Base-by-base conservation (phyloP, 371 early-diverging fungal genomes). In the Rhizopus microsporus region DNA sequence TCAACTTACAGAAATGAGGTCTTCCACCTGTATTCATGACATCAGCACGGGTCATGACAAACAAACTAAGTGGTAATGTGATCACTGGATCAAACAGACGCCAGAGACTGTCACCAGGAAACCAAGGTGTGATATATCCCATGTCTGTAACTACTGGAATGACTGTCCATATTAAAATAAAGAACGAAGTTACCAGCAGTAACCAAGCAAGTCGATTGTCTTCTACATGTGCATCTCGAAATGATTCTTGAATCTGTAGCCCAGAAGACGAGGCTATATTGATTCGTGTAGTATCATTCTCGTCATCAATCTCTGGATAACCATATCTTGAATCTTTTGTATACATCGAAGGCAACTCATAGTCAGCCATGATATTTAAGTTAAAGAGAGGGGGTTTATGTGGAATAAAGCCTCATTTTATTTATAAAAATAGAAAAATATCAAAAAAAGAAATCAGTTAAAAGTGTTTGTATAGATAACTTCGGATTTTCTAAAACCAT, bases 401-500 rank as follows among this genome's bases (percentile, higher is more conserved):
- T 9, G 17, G 15, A 15, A 44, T 13, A 44, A 17, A 44, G 17
- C 16, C 44, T 17, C 39, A 10, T 39, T 8, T 39, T 44, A 13
- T 44, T 3, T 43, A 17, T 12, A 43, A 43, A 43, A 46, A 46
- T 7, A 46, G 12, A 46, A 46, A 46, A 46, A 46, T 29, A 46
- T 29, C 8, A 46, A 43, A 43, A 43, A 10, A 10, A 43, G 15
- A 4, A 43, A n/a, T 56, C 59, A 69, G 34, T 60, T 47, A 51
- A 60, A 75, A 12, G 96, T 88, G 75, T 93, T 91, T 51, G 94
- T 95, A 75, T 95, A 97, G 42, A 93, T 67, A 43, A 96, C 74
- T 59, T 84, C 78, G 62, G 90, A 88, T 75, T 88, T 88, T 56
- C 81, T 82, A 82, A 96, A 96, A 16, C 96, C 96, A 69, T 97